Evolutionary conservation across 2,329 filamentous ascomycete species (phyloP), one percentile per base, ranked within the genome.

Genomic region (Alternaria sp.): DNA sequence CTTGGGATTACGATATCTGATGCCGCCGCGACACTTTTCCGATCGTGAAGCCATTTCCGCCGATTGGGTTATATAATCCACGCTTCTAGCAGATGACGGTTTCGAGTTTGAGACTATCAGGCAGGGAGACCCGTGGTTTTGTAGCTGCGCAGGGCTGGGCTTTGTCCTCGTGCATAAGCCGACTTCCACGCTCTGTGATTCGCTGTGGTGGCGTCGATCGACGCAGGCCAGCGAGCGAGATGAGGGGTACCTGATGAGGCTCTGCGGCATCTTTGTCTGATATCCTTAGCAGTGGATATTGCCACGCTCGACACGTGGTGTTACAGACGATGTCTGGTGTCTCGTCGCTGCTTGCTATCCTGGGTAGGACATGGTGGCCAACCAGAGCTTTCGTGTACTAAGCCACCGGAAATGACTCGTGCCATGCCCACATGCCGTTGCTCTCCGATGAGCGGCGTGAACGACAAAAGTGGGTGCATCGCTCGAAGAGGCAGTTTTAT

Each of bases 1-100:
- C 58, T 63, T 25, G 56, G 61, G 71, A 69, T 74, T 69, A 72
- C 71, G 63, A 68, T 66, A 71, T 62, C 70, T 60, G 57, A 54
- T 47, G 43, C 43, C 20, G 33, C 46, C 12, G 59, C 41, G 45
- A 61, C 49, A 50, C 53, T 20, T 11, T 43, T 30, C 62, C 59
- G 62, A 63, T 44, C 46, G 43, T 43, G 49, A 54, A 58, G 64
- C 58, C 60, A 63, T 46, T 60, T 60, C 57, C 61, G 65, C 65
- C 67, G 68, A 66, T 55, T 25, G 59, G 43, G 55, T 45, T 64
- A n/a, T 45, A 60, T 54, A 47, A 37, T 58, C 54, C 37, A 45
- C 33, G 18, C 25, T 46, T 14, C 20, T 47, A 7, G 18, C 7
- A 30, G 49, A 37, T 4, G 20, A 20, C 37, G 37, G n/a, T 41